Evolutionary conservation across 1,139 yeast species (phyloP).

Genomic region (Diutina siamensis): DNA sequence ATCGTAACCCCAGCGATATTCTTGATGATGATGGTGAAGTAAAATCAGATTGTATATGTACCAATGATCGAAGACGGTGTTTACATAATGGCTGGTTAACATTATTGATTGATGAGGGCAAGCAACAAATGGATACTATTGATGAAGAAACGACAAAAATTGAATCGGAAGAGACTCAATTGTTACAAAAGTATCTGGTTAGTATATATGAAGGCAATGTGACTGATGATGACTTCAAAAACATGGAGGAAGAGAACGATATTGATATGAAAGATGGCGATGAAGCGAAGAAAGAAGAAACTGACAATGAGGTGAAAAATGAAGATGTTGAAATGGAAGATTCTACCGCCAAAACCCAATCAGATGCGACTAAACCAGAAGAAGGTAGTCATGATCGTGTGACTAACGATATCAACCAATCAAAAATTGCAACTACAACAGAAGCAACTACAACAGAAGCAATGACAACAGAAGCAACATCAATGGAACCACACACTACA

Average conservation of each 20-base stretch:
- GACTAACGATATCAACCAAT: no score
- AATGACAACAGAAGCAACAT: no score
- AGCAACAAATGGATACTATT: slow-evolving; percentile 20
- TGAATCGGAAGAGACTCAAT: slow-evolving; percentile 14
- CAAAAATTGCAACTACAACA: no score
- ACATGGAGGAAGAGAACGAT: not conserved
- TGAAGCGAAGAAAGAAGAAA: no score
- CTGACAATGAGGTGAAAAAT: no score
- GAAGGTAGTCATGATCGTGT: no score
- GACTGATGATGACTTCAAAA: not conserved
- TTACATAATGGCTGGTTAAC: slow-evolving; percentile 57
- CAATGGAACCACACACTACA: no score
- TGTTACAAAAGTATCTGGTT: slow-evolving; percentile 26
- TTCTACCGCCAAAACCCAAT: no score
- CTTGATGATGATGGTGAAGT: slow-evolving; percentile 4
- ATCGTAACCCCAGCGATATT: slow-evolving; percentile 11
- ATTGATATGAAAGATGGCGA: not conserved
- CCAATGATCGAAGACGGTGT: slow-evolving; percentile 58
- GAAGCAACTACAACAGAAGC: no score
- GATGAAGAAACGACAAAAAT: slow-evolving; percentile 14
- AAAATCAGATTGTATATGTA: slow-evolving; percentile 24
- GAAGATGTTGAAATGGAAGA: no score
- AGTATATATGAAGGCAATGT: slow-evolving; percentile 18
- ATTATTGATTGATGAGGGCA: slow-evolving; percentile 36
- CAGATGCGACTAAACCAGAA: no score